Percentiles rank a stretch among this genome's conserved stretches.
Evolutionary conservation across 345 rosid genomes (phyloP).

Genomic region (Mangifera indica): DNA sequence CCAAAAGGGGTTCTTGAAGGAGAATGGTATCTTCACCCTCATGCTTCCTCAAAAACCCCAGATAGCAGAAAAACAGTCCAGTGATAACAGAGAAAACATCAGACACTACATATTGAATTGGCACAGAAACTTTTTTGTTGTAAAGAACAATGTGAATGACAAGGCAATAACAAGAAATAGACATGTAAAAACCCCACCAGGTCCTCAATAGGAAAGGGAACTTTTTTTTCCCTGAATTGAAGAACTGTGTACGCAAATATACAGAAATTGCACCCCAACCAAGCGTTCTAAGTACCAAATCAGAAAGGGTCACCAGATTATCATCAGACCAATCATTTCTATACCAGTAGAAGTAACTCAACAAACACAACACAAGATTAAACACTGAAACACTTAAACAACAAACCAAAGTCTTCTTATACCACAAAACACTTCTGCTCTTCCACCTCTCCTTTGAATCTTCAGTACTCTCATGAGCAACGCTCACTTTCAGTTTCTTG

Average conservation of each 20-base stretch:
- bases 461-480: neutral
- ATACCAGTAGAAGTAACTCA: constrained; percentile 42
- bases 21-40: constrained; percentile 21
- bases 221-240: constrained; percentile 20
- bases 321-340: constrained; percentile 38
- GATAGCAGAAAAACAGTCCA: constrained; percentile 18
- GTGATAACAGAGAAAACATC: constrained; percentile 24
- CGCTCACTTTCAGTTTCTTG: constrained; percentile 10
- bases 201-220: constrained; percentile 44
- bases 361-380: constrained; percentile 31
- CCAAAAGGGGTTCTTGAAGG: constrained; percentile 49
- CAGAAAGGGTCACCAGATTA: constrained; percentile 35
- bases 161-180: constrained; percentile 42
- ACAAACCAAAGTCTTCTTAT: constrained; percentile 33
- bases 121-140: neutral
- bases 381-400: constrained; percentile 39
- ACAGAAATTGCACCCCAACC: constrained; percentile 48
- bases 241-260: constrained; percentile 31
- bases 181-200: constrained; percentile 51
- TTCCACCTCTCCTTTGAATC: constrained; percentile 18
- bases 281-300: constrained; percentile 38
- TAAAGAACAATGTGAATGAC: constrained; percentile 33
- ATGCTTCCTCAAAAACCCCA: constrained; percentile 15
- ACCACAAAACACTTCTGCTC: constrained; percentile 23
- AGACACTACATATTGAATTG: constrained; percentile 8